Evolutionary conservation across 192 early-diverging fungal genomes (phyloP).

Genomic region (Coemansia sp.): DNA sequence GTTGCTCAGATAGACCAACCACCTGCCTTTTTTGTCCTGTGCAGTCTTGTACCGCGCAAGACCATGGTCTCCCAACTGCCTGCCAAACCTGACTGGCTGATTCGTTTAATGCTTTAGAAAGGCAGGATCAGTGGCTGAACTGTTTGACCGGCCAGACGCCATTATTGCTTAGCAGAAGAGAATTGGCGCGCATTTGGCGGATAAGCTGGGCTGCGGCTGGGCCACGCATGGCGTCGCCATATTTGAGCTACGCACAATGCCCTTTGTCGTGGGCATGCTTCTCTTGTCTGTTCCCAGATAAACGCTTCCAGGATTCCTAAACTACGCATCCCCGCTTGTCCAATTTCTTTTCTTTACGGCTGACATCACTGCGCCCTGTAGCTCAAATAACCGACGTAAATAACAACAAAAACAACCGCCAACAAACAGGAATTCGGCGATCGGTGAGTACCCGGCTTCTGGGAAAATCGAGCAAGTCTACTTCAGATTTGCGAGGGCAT

Average conservation of each 20-base stretch:
- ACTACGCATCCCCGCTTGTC: too few species aligned
- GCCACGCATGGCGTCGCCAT: too few species aligned
- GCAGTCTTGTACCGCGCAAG: background rate
- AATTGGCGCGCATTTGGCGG: too few species aligned
- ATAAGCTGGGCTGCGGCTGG: too few species aligned
- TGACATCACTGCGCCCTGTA: constrained; percentile 8
- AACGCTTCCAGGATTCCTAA: too few species aligned
- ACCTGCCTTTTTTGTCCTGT: background rate
- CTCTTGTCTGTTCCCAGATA: too few species aligned
- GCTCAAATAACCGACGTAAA: constrained; percentile 12
- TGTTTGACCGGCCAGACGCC: too few species aligned
- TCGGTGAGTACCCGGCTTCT: constrained; percentile 29
- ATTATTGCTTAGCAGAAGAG: too few species aligned
- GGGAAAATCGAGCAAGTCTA: constrained; percentile 16
- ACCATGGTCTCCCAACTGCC: background rate
- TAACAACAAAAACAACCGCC: constrained; percentile 10
- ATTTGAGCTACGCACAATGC: too few species aligned
- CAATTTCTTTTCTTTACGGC: background rate
- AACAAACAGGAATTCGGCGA: constrained; percentile 24
- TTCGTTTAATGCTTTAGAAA: background rate
- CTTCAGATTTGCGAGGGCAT: constrained; percentile 17
- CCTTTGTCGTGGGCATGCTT: too few species aligned
- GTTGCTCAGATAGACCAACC: background rate
- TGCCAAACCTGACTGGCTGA: background rate
- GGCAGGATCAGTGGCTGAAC: background rate